A percentile compares a stretch with the other conserved stretches of the same genome.
These are phyloP conservation scores for Endoconidiophora polonica DNA, from an alignment of 2,329 filamentous ascomycete genomes.

Conservation along the genomic window DNA sequence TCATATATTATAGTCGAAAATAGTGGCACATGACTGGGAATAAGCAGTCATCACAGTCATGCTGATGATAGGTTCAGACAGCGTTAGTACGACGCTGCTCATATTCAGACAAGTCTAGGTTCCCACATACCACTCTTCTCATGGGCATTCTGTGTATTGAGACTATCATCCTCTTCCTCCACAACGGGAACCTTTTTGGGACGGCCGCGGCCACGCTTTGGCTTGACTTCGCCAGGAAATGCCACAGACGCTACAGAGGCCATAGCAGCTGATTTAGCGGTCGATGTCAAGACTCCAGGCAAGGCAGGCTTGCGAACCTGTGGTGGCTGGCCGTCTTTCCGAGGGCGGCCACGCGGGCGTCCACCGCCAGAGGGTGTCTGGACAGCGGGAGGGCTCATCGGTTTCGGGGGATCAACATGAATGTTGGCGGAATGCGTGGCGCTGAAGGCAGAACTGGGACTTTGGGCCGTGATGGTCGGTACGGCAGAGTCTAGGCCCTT, in stretches of 20 bases:
- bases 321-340: constrained; percentile 20
- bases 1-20: too few relatives aligned
- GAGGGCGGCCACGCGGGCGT: constrained; percentile 31
- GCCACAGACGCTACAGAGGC: background rate
- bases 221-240: constrained; percentile 12
- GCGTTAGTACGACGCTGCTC: too few relatives aligned
- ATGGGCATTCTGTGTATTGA: too few relatives aligned
- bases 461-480: background rate
- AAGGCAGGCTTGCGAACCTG: background rate
- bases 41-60: background rate
- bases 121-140: too few relatives aligned
- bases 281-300: background rate
- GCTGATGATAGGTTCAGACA: too few relatives aligned
- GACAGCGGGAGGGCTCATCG: too few relatives aligned
- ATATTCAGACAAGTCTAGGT: too few relatives aligned
- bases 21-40: background rate
- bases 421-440: background rate
- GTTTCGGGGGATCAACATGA: too few relatives aligned
- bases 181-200: constrained; percentile 15
- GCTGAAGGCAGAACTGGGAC: background rate
- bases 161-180: too few relatives aligned
- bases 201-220: constrained; percentile 9
- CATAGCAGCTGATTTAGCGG: background rate
- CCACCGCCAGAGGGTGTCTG: constrained; percentile 19
- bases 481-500: constrained; percentile 13